Conservation (phyloP, 768 basidiomycete species). For the Lepiota subincarnata region DNA sequence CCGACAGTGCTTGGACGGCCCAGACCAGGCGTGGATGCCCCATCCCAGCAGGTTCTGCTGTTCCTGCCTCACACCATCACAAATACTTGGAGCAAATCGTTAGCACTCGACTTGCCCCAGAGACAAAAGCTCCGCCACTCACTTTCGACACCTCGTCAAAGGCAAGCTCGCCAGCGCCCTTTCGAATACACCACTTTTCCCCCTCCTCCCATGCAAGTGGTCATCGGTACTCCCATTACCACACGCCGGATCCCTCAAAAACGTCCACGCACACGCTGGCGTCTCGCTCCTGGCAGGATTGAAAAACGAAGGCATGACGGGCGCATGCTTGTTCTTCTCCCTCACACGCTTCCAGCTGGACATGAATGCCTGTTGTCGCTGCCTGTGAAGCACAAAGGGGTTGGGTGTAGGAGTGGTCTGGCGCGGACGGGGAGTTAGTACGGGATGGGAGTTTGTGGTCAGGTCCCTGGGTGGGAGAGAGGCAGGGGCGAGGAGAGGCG, state of each 20-base stretch:
- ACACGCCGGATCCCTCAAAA: conserved; percentile 3
- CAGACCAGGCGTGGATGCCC: conserved; percentile 9
- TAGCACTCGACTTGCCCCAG: background rate
- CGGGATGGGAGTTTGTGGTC: background rate
- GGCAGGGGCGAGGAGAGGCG: background rate
- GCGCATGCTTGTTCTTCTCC: conserved; percentile 2
- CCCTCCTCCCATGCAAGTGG: background rate
- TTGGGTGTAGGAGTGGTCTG: background rate
- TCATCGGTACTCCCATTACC: background rate
- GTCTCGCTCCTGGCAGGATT: conserved; percentile 1
- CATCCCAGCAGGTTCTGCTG: conserved; percentile 5
- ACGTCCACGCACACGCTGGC: conserved; percentile 4
- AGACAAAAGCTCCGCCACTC: background rate
- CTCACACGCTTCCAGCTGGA: conserved; percentile 1
- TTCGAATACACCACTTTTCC: conserved; percentile 1
- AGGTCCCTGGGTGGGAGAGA: background rate
- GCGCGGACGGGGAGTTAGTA: background rate
- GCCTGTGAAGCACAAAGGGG: conserved; percentile 1
- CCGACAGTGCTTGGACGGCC: conserved; percentile 5
- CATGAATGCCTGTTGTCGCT: conserved; percentile 9
- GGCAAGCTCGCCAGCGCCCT: conserved; percentile 8
- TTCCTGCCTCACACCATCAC: conserved; percentile 6
- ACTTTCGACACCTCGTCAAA: conserved; percentile 10
- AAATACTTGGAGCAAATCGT: background rate
- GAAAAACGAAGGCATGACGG: conserved; percentile 10